Evolutionary conservation across 1,284 basidiomycete genomes (phyloP), one percentile per base, ranked within the genome.

Genomic region (Apiotrichum gracile): DNA sequence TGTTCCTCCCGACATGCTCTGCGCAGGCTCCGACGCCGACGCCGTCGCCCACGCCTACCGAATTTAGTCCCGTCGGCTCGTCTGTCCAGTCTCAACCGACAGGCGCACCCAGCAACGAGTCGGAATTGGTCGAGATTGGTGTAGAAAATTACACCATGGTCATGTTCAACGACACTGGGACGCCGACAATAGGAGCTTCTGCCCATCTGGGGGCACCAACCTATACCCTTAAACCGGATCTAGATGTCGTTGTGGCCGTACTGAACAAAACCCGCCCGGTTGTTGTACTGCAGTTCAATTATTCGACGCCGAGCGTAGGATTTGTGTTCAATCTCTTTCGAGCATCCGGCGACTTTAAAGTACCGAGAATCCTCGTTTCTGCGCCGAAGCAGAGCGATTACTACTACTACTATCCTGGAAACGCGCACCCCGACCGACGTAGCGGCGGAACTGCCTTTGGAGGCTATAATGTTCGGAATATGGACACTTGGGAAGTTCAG

Each of bases 401-500:
- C 17, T 46, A 45, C 42, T 22, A 38, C n/a, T 52, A 41, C 29
- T 12, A 25, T 12, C 17, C 27, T 3, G 43, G 42, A 5, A 42
- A 22, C 10, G 25, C 14, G 12, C 4, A 12, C n/a, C 14, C 38
- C n/a, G 42, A 44, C 19, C 59, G 84, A 0, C 79, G 79, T 1
- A 87, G 85, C 56, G 78, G 77, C 46, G 73, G 78, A 1, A 63
- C 67, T n/a, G 62, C 73, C 17, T 81, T 80, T 0, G 75, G 76
- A 0, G 72, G 78, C 0, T 66, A 55, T 12, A 80, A 71, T 49
- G 77, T 4, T 6, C 43, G 43, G 58, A 52, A 40, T 51, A 76
- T 79, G 51, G 78, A 79, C 4, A 79, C 75, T 45, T 83, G 87
- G 72, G 77, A 85, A 21, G 48, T 65, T 0, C 50, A 82, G 17